Evolutionary conservation across 106 monocot genomes (phyloP).

Genomic region (Dioscorea alata): DNA sequence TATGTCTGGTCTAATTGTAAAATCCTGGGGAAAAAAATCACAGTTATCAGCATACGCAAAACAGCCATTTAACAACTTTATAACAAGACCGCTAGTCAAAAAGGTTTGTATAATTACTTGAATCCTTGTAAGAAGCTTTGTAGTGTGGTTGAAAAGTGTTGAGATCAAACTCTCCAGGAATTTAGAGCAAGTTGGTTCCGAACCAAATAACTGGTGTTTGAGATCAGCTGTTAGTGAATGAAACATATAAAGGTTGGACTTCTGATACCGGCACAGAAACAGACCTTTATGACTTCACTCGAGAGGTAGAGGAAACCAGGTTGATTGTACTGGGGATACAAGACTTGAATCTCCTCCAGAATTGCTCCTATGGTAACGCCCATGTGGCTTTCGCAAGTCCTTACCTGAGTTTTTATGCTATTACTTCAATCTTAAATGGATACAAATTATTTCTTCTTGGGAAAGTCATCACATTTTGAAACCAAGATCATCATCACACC

Average conservation of each 20-base stretch:
- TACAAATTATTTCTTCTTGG: too few species aligned
- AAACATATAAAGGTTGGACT: conserved; percentile 5
- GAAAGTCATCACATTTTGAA: background rate
- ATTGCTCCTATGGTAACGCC: conserved; percentile 80
- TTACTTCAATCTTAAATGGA: background rate
- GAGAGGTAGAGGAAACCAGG: conserved; percentile 92
- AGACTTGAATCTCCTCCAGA: conserved; percentile 71
- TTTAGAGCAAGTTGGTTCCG: conserved; percentile 74
- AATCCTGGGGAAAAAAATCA: conserved; percentile 43
- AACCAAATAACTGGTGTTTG: conserved; percentile 77
- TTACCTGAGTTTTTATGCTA: conserved; percentile 38
- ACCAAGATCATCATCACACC: too few species aligned
- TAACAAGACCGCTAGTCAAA: background rate
- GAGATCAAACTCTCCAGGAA: conserved; percentile 76
- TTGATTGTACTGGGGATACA: conserved; percentile 87
- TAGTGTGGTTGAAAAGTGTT: conserved; percentile 76
- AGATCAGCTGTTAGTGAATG: conserved; percentile 6
- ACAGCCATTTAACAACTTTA: background rate
- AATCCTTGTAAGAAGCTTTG: conserved; percentile 71
- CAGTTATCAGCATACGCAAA: background rate
- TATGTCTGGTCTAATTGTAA: conserved; percentile 87
- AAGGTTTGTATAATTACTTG: conserved; percentile 32
- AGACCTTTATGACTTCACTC: conserved; percentile 98
- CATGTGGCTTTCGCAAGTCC: conserved; percentile 80
- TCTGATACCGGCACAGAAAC: background rate